Evolutionary conservation across 306 rosid genomes (phyloP), one percentile per base, ranked within the genome.

Genomic region (Castanospermum australe): DNA sequence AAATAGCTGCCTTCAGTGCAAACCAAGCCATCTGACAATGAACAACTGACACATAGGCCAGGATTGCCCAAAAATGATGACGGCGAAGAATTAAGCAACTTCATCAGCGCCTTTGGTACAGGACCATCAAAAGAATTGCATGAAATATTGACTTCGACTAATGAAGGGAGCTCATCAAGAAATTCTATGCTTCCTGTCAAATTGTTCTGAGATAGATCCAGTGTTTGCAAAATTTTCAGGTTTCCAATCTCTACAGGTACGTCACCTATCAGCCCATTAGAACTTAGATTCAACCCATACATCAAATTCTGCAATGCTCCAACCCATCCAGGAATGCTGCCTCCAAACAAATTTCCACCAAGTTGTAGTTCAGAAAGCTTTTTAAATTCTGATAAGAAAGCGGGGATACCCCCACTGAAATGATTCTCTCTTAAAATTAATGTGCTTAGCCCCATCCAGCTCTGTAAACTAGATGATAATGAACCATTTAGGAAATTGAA

Each of bases 341-440:
- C 97, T 60, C 87, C 92, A 13, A 95, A 74, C 73, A 54, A 59
- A 79, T 95, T 95, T 47, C 97, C 97, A 30, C 97, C 97, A 72
- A 95, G 89, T 21, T 87, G 89, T 57, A 95, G 89, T 83, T 84
- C 88, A 8, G 20, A 67, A 56, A 95, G 93, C 72, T 13, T 59
- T 44, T 45, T 45, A 76, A 89, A 85, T 17, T 83, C 84, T 0
- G 83, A 81, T 42, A 95, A 66, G 84, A 92, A 86, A 42, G 5
- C 33, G 0, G 94, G 92, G 76, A 95, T 79, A 13, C 92, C 89
- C 6, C 97, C 96, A 3, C 79, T 75, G 12, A 95, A 91, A 47
- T 3, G 65, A 79, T 92, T 94, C 76, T 91, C 97, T 36, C 85
- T 89, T 64, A 95, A 71, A 71, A 84, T 68, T 69, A 92, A 80